phyloP scores from a whole-genome alignment of 805 yeast species.

The Saturnispora mendoncae region DNA sequence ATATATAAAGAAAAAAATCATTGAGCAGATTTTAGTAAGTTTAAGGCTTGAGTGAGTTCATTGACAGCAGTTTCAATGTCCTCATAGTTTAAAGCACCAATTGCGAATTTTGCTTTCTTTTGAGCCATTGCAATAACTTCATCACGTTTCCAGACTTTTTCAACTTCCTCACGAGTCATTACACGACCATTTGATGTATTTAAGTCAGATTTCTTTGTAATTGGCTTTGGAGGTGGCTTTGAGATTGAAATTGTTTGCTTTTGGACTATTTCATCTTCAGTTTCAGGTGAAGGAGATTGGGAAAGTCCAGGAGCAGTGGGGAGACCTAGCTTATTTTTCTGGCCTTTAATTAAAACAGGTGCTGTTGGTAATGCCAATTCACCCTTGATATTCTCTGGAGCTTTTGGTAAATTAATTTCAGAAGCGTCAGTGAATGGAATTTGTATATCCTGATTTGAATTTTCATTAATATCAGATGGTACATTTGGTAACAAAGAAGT shows the following conservation, averaged over 20 bases:
- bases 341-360: slow-evolving; percentile 27
- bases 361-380: slow-evolving; percentile 23
- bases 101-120: slow-evolving; percentile 64
- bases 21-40: slow-evolving; percentile 29
- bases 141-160: slow-evolving; percentile 43
- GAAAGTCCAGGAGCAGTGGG: slow-evolving; percentile 23
- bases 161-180: slow-evolving; percentile 32
- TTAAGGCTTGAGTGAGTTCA: slow-evolving; percentile 49
- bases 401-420: slow-evolving; percentile 7
- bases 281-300: too few species aligned
- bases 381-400: slow-evolving; percentile 19
- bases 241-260: too few species aligned
- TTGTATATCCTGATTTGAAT: not conserved
- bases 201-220: slow-evolving; percentile 3
- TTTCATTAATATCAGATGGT: slow-evolving; percentile 6
- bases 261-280: too few species aligned
- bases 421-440: not conserved
- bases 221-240: slow-evolving; percentile 2
- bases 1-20: not conserved
- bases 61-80: slow-evolving; percentile 60
- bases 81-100: slow-evolving; percentile 72
- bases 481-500: slow-evolving; percentile 13
- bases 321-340: slow-evolving; percentile 23
- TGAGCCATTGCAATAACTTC: slow-evolving; percentile 54
- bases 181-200: slow-evolving; percentile 8